Conservation (phyloP, 768 basidiomycete species). For the Leccinum broughii region DNA sequence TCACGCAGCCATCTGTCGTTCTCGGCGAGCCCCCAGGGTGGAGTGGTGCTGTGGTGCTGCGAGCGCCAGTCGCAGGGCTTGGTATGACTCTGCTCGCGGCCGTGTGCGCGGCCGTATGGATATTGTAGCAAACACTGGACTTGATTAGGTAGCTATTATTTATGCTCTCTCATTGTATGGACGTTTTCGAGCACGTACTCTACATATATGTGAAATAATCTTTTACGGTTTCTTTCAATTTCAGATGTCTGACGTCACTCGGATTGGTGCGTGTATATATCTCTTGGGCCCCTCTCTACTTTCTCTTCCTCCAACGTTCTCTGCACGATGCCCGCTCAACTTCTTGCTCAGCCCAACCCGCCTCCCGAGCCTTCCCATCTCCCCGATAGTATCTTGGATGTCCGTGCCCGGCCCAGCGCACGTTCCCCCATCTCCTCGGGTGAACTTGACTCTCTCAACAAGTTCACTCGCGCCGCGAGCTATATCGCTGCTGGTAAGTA, state of each 20-base stretch:
- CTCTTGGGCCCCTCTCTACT: neutral
- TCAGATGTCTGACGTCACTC: neutral
- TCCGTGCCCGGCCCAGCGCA: conserved; percentile 48
- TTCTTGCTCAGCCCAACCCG: conserved; percentile 61
- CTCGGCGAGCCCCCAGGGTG: conserved; percentile 69
- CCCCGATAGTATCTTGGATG: conserved; percentile 54
- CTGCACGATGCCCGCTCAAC: conserved; percentile 56
- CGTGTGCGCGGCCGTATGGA: conserved; percentile 15
- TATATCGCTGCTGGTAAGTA: conserved; percentile 68
- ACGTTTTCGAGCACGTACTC: neutral
- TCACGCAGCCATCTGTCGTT: conserved; percentile 45
- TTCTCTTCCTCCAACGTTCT: neutral
- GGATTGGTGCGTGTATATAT: neutral
- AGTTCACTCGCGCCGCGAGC: conserved; percentile 62
- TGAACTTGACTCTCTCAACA: conserved; percentile 52
- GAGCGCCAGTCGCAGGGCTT: conserved; percentile 13
- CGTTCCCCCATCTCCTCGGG: conserved; percentile 47
- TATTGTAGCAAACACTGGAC: conserved; percentile 13
- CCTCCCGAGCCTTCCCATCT: conserved; percentile 69
- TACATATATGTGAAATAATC: neutral
- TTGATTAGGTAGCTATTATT: conserved; percentile 1
- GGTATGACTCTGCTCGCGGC: conserved; percentile 12
- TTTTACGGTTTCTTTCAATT: neutral
- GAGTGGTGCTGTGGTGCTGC: conserved; percentile 29
- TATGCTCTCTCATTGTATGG: neutral